phyloP scores from a whole-genome alignment of 768 basidiomycete species.

The Cubamyces lactineus region DNA sequence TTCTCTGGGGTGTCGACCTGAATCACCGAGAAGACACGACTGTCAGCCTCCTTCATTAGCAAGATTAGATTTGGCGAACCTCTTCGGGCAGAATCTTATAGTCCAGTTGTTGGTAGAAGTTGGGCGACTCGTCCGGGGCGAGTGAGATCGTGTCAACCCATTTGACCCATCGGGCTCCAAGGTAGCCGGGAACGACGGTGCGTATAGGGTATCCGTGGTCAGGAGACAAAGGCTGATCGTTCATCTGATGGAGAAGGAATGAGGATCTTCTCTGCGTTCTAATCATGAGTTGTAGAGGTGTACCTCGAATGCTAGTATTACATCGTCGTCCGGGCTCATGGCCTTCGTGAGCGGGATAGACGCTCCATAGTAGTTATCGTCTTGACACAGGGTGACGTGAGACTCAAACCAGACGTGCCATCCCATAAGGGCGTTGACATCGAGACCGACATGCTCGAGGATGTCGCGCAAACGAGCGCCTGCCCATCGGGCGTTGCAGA shows the following conservation, averaged over 20 bases:
- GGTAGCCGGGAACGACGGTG: slow-evolving; percentile 67
- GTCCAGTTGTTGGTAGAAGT: slow-evolving; percentile 74
- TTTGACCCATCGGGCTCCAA: slow-evolving; percentile 77
- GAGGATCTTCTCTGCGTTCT: slow-evolving; percentile 9
- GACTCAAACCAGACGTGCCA: slow-evolving; percentile 28
- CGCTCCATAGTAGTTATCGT: slow-evolving; percentile 26
- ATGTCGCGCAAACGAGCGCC: slow-evolving; percentile 63
- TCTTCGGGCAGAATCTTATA: slow-evolving; percentile 52
- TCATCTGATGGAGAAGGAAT: slow-evolving; percentile 51
- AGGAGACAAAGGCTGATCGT: slow-evolving; percentile 56
- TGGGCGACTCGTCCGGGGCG: slow-evolving; percentile 58
- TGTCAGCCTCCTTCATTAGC: slow-evolving; percentile 32
- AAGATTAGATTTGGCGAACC: slow-evolving; percentile 39
- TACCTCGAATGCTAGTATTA: slow-evolving; percentile 34
- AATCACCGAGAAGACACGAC: too few species aligned
- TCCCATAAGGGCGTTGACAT: background rate
- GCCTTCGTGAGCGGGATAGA: slow-evolving; percentile 24
- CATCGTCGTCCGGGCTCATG: slow-evolving; percentile 20
- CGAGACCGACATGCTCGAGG: slow-evolving; percentile 35
- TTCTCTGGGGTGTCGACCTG: slow-evolving; percentile 23
- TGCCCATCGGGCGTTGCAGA: slow-evolving; percentile 69
- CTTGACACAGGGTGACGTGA: slow-evolving; percentile 24
- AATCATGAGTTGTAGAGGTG: background rate
- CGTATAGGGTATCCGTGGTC: slow-evolving; percentile 70
- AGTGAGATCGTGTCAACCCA: slow-evolving; percentile 68